Evolutionary conservation across 1,284 basidiomycete species (phyloP), one percentile per base, ranked within the genome.

Genomic region (Peniophora sp.): DNA sequence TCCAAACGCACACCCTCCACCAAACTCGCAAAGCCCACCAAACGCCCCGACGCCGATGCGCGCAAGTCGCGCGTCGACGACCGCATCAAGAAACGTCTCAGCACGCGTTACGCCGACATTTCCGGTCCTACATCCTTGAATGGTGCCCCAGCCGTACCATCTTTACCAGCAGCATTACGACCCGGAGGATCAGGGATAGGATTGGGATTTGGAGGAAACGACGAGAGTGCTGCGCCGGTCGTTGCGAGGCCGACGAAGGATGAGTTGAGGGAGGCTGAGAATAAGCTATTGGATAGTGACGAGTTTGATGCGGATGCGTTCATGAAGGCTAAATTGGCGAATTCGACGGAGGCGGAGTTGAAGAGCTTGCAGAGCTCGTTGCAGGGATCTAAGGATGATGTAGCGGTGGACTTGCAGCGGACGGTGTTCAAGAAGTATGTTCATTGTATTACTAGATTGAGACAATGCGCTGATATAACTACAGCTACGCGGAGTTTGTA

Each of bases 401-500:
- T 84, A 5, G 78, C 81, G 1, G 66, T 78, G 23, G 89, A 91
- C 51, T 67, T 92, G 36, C 89, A 92, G 66, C 77, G 78, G 53
- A 92, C 85, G 56, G 92, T 95, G 0, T 93, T 93, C 73, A 89
- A 92, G 68, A 92, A 95, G 92, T 92, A 59, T 46, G 77, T 67
- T n/a, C 12, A 43, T 22, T 32, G 39, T 8, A 41, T n/a, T 41
- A n/a, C 16, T 61, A 24, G 11, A 38, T 20, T 34, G 38, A 23
- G 24, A 12, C 50, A n/a, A 45, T 12, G 47, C 23, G 19, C 17
- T 46, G 49, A 53, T 25, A 34, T 41, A 45, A 22, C 24, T 51
- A 12, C 59, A 95, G 92, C 68, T 99, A 98, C 63, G 86, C 92
- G 38, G 93, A 98, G 63, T 98, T 99, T 63, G 92, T 99, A 46